Conservation (phyloP, 352 stramenopile species). For the Phytophthora syringae region DNA sequence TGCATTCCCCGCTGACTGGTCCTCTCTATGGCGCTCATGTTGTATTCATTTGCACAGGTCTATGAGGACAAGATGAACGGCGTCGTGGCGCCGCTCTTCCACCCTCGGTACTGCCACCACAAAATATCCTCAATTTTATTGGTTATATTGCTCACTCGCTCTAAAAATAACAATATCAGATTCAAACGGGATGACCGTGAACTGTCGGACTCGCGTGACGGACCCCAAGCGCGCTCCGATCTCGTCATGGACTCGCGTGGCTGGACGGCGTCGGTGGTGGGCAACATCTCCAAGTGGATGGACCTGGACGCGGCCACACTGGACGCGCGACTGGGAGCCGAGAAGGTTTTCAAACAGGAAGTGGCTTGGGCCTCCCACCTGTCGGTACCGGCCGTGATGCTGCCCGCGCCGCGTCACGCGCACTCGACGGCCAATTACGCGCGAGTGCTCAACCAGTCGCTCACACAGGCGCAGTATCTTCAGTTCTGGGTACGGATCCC, state of each 20-base stretch:
- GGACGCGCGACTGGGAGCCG: slow-evolving; percentile 50
- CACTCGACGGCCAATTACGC: slow-evolving; percentile 84
- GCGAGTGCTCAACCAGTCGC: slow-evolving; percentile 79
- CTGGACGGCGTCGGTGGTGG: slow-evolving; percentile 86
- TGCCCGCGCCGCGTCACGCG: slow-evolving; percentile 72
- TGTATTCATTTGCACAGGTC: slow-evolving; percentile 38
- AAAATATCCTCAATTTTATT: background rate
- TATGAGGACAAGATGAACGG: slow-evolving; percentile 84
- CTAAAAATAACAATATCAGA: too few relatives aligned
- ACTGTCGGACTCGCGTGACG: slow-evolving; percentile 65
- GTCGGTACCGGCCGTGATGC: slow-evolving; percentile 93
- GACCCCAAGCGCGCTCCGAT: slow-evolving; percentile 74
- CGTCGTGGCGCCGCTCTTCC: slow-evolving; percentile 82
- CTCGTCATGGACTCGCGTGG: slow-evolving; percentile 84
- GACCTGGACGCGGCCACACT: slow-evolving; percentile 60
- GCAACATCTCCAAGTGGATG: slow-evolving; percentile 84
- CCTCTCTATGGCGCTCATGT: background rate
- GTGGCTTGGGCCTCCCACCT: slow-evolving; percentile 97
- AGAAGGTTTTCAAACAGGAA: slow-evolving; percentile 91
- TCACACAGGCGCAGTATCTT: slow-evolving; percentile 79
- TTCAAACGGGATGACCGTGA: slow-evolving; percentile 74
- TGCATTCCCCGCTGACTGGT: background rate
- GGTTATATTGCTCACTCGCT: too few relatives aligned
- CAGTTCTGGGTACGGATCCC: slow-evolving; percentile 91
- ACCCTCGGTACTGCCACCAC: slow-evolving; percentile 59